phyloP scores from a whole-genome alignment of 306 rosid genomes.

The Casuarina equisetifolia region DNA sequence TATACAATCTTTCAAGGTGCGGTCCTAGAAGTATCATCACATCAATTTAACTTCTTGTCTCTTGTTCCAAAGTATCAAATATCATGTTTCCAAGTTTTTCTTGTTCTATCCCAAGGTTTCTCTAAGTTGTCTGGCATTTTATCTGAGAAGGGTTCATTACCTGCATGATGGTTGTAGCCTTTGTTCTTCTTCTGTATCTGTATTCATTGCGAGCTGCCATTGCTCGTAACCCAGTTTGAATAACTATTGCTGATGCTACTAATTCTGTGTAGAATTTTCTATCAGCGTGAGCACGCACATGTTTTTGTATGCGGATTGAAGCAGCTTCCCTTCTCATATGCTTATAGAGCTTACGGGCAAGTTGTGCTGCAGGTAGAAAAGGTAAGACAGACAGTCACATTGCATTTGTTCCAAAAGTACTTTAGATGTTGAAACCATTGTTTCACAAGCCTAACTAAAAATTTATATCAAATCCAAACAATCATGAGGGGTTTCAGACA shows the following conservation, averaged over 20 bases:
- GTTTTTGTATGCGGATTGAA: slow-evolving; percentile 72
- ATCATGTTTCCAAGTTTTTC: neutral
- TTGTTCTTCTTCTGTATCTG: slow-evolving; percentile 66
- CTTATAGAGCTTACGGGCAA: slow-evolving; percentile 62
- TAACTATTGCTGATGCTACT: slow-evolving; percentile 57
- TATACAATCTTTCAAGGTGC: neutral
- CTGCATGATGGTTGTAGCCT: slow-evolving; percentile 72
- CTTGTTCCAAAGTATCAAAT: neutral
- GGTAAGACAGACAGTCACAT: slow-evolving; percentile 5
- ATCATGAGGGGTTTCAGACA: neutral
- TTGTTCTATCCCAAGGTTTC: neutral
- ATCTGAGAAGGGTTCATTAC: slow-evolving; percentile 39
- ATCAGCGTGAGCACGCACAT: slow-evolving; percentile 54
- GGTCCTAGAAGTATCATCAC: neutral
- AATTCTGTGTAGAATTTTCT: slow-evolving; percentile 54
- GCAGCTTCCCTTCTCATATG: slow-evolving; percentile 79
- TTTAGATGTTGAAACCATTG: neutral
- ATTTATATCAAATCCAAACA: neutral
- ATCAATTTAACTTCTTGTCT: neutral
- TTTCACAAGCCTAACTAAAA: neutral
- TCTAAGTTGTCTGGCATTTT: neutral
- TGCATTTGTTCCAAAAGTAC: neutral
- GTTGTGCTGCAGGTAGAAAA: slow-evolving; percentile 50
- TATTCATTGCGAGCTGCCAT: slow-evolving; percentile 74
- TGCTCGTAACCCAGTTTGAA: slow-evolving; percentile 81